These are phyloP conservation scores for Alternaria sp. DNA, from an alignment of 2,329 filamentous ascomycete species.

Conservation along the genomic window DNA sequence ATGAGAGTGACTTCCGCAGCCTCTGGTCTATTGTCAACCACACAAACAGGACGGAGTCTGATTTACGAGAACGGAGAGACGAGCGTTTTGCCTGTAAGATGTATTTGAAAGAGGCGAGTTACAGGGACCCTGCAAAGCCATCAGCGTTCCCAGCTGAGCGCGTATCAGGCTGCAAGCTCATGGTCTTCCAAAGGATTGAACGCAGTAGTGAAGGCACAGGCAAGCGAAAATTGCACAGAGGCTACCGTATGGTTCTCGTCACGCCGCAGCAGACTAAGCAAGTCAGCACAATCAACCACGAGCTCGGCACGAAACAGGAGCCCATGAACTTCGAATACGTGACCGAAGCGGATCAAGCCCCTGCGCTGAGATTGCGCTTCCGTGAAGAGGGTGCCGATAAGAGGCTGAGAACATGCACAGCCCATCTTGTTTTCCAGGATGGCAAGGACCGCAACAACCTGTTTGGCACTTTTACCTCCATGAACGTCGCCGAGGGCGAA, in stretches of 20 bases:
- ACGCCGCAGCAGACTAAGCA: conserved; percentile 81
- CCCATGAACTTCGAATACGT: conserved; percentile 79
- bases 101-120: conserved; percentile 77
- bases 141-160: conserved; percentile 79
- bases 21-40: conserved; percentile 88
- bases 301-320: conserved; percentile 65
- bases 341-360: conserved; percentile 67
- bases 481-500: conserved; percentile 72
- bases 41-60: conserved; percentile 76
- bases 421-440: conserved; percentile 80
- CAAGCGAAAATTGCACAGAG: conserved; percentile 75
- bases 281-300: conserved; percentile 77
- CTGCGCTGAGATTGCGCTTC: conserved; percentile 75
- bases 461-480: conserved; percentile 77
- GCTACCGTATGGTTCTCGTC: conserved; percentile 79
- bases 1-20: conserved; percentile 78
- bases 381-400: conserved; percentile 64
- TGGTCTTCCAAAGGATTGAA: conserved; percentile 75
- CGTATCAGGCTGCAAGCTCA: conserved; percentile 73
- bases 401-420: conserved; percentile 61
- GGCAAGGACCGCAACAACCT: conserved; percentile 74
- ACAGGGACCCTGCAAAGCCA: conserved; percentile 76
- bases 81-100: conserved; percentile 75
- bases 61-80: conserved; percentile 71
- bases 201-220: conserved; percentile 77